phyloP scores from a whole-genome alignment of 2,329 filamentous ascomycete species.

The Didymella segeticola region DNA sequence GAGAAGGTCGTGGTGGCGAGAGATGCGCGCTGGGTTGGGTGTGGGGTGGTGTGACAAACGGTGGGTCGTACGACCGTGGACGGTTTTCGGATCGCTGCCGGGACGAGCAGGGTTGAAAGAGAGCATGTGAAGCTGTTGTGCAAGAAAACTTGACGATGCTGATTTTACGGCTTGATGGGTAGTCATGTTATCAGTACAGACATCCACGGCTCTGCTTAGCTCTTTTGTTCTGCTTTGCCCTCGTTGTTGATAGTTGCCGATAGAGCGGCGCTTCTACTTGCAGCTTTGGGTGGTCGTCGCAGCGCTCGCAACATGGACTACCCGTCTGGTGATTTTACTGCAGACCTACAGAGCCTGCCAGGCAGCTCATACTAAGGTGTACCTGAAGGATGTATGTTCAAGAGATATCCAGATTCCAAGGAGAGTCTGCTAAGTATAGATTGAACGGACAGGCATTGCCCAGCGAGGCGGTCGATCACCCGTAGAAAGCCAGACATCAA shows the following conservation, averaged over 20 bases:
- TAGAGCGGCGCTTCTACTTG: no score
- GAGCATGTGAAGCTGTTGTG: background rate
- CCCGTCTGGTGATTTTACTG: no score
- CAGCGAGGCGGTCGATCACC: conserved; percentile 13
- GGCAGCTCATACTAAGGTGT: no score
- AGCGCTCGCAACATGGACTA: no score
- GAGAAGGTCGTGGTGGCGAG: conserved; percentile 32
- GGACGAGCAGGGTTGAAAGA: conserved; percentile 14
- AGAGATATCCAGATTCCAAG: background rate
- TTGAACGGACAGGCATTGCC: conserved; percentile 1
- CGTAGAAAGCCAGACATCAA: conserved; percentile 7
- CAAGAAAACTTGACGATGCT: background rate
- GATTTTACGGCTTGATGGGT: no score
- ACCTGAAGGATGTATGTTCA: no score
- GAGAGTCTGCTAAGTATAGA: conserved; percentile 11
- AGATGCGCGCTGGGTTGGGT: conserved; percentile 22
- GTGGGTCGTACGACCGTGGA: conserved; percentile 21
- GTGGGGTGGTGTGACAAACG: conserved; percentile 18
- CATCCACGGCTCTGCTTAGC: background rate
- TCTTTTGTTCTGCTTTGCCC: no score
- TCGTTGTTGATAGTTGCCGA: no score
- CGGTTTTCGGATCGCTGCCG: conserved; percentile 9
- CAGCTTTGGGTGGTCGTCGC: no score
- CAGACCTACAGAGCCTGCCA: no score
- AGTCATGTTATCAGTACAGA: background rate